Conservation (phyloP, 2,329 filamentous ascomycete genomes). For the Balansia obtecta region DNA sequence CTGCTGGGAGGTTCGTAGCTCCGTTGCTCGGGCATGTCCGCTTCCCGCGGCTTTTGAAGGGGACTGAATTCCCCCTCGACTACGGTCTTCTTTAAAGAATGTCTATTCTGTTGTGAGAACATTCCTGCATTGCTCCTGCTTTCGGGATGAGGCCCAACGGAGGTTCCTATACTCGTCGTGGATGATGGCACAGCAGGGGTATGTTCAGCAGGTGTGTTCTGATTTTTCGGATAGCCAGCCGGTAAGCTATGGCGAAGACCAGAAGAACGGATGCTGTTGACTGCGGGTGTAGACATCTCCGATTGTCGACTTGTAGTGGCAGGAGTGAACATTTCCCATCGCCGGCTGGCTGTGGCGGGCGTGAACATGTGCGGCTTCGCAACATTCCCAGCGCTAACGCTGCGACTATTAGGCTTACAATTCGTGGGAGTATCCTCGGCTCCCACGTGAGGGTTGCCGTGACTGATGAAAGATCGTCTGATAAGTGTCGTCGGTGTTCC, state of each 20-base stretch:
- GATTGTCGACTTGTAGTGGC: constrained; percentile 5
- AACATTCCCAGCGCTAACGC: constrained; percentile 14
- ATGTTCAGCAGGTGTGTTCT: background rate
- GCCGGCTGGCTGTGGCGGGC: constrained; percentile 21
- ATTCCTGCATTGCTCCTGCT: constrained; percentile 69
- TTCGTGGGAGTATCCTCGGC: constrained; percentile 38
- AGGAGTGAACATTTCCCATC: constrained; percentile 18
- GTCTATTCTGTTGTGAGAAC: constrained; percentile 69
- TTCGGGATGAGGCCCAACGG: constrained; percentile 15
- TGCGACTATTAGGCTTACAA: constrained; percentile 6
- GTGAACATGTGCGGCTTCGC: constrained; percentile 31
- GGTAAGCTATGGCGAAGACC: constrained; percentile 23
- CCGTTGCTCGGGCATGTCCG: constrained; percentile 45
- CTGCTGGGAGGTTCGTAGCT: constrained; percentile 25
- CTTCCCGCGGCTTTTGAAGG: constrained; percentile 48
- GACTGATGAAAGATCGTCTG: constrained; percentile 65
- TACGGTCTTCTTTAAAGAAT: constrained; percentile 67
- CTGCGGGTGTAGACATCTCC: constrained; percentile 22
- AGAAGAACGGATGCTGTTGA: constrained; percentile 16
- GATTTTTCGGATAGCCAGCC: constrained; percentile 12
- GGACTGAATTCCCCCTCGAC: constrained; percentile 28
- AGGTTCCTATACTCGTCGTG: constrained; percentile 9
- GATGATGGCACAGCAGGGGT: constrained; percentile 15
- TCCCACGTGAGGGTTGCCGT: constrained; percentile 70
- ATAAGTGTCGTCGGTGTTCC: constrained; percentile 50